Evolutionary conservation across 2,329 filamentous ascomycete species (phyloP), one percentile per base, ranked within the genome.

Genomic region (Hymenoscyphus salicellus): DNA sequence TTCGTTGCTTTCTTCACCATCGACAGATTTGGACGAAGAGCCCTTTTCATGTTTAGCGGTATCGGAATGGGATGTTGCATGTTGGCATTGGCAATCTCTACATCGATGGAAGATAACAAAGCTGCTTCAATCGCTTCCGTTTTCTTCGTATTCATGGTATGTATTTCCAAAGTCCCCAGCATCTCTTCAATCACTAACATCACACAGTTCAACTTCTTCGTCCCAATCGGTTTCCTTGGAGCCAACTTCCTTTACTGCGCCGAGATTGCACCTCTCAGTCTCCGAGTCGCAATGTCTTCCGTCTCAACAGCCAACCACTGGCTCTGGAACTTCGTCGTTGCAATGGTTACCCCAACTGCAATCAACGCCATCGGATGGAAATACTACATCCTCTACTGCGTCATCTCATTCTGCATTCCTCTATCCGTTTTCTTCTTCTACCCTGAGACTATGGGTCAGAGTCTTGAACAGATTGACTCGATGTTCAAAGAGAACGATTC

Each of bases 371-470:
- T 78, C 41, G 72, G 72, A 1, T 77, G 73, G 71, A 70, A 72
- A 11, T 77, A 77, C 58, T 77, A 77, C 63, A 72, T 77, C 23
- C 67, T 78, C 11, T 77, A 74, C 61, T 72, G 66, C 61, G 72
- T 69, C 17, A 86, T 69, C 1, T 57, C 59, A 23, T 66, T 65
- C 58, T 70, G 66, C 46, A 67, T 70, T 38, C 66, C 66, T 61
- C 75, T 41, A 41, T 74, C 63, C 61, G 72, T 49, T 26, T 76
- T 60, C 66, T 73, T 56, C 74, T 79, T 61, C 76, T 77, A 5
- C 86, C 86, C 63, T 81, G 90, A 92, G 79, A 90, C 89, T 0
- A 83, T 84, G 1, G 89, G 89, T 0, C 79, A 83, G 26, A 80
- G 79, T 58, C 80, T 90, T 7, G 87, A 90, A 79, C 85, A 81